Evolutionary conservation across 78 protist genomes (phyloP), one percentile per base, ranked within the genome.

Genomic region (Dictyostelium intermedium): DNA sequence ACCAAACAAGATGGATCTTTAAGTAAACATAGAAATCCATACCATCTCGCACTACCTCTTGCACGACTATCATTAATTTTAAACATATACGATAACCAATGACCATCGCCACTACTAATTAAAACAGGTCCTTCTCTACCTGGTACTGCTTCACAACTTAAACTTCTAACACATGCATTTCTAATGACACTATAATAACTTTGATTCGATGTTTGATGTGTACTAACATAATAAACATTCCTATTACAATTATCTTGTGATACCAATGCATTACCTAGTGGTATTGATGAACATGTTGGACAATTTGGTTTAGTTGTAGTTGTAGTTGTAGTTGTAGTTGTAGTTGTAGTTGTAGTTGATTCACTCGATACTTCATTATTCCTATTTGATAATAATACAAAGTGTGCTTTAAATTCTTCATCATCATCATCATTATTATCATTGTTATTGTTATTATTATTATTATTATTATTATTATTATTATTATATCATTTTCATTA

Each of bases 51-150:
- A 5, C 69, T 27, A 25, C 93, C 93, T 43, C 93, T 50, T 30
- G 93, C 93, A 43, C 93, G 66, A 20, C 66, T 63, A 35, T 87
- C 93, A 43, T 87, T 87, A 0, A 87, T 27, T 53, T 87, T 87
- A n/a, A 87, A 87, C 45, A 41, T 87, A 69, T 87, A 87, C 10
- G 82, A 63, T 13, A 87, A 37, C 30, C 45, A 87, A 27, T 25
- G 45, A 34, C 74, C 85, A 35, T 87, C 93, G 30, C 43, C 81
- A 66, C 79, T 87, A 30, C 66, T 63, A 16, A 87, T 78, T 2
- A 79, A 30, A 9, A 87, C 93, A 2, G 93, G 93, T 2, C 93
- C 93, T 45, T 87, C 93, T 66, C 85, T 76, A n/a, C 85, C 93
- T 16, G 78, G 85, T 2, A 87, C 93, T 2, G 74, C 61, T 82